Evolutionary conservation across 441 rosid genomes (phyloP).

Genomic region (Eruca vesicaria): DNA sequence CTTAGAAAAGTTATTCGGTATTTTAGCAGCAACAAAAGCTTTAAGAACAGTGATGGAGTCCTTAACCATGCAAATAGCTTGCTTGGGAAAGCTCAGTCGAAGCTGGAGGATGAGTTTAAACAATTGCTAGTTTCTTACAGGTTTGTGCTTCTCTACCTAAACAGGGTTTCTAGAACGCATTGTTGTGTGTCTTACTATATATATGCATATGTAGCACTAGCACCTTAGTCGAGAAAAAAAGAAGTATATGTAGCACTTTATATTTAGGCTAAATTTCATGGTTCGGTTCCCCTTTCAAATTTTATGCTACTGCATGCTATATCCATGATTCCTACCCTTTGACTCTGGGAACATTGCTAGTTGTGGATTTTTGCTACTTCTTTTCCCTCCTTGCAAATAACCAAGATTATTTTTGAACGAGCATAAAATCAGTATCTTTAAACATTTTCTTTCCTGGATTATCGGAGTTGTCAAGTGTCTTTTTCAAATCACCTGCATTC

Average conservation of each 20-base stretch:
- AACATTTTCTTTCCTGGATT: background rate
- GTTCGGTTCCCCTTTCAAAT: background rate
- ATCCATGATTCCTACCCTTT: background rate
- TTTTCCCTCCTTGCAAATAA: background rate
- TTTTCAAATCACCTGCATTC: background rate
- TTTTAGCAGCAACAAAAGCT: slow-evolving; percentile 67
- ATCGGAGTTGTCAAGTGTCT: background rate
- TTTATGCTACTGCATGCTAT: slow-evolving; percentile 2
- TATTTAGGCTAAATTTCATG: background rate
- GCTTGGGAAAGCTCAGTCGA: slow-evolving; percentile 88
- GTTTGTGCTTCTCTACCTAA: slow-evolving; percentile 40
- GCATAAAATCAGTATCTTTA: background rate
- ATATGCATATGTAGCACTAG: background rate
- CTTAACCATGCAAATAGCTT: slow-evolving; percentile 68
- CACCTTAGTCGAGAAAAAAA: no score
- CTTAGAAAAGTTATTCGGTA: slow-evolving; percentile 70
- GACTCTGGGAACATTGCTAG: background rate
- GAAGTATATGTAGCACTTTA: background rate
- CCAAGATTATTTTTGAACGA: no score
- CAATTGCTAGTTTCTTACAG: slow-evolving; percentile 79
- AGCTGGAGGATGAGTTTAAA: slow-evolving; percentile 93
- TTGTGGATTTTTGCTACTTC: background rate
- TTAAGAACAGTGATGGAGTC: slow-evolving; percentile 69
- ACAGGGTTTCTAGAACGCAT: background rate
- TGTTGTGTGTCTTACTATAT: background rate